Evolutionary conservation across 164 flowering plant genomes (phyloP).

Genomic region (Piper betle): DNA sequence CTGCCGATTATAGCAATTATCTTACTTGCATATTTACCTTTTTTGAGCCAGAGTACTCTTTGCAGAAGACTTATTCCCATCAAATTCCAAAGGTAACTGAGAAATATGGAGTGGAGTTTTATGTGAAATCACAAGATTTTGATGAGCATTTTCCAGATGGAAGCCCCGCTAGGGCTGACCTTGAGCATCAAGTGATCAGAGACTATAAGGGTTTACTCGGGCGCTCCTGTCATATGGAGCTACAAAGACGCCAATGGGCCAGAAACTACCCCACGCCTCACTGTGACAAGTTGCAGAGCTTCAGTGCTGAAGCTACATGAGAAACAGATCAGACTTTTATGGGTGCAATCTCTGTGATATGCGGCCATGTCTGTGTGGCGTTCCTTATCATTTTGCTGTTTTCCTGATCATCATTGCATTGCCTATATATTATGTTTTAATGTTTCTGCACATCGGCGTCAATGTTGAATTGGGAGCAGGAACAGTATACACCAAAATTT

Average conservation of each 20-base stretch:
- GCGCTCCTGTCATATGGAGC: constrained; percentile 74
- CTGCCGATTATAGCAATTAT: constrained; percentile 59
- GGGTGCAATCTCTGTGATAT: neutral
- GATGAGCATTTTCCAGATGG: constrained; percentile 59
- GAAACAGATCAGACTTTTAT: constrained; percentile 14
- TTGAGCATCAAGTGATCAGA: constrained; percentile 56
- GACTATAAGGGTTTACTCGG: constrained; percentile 63
- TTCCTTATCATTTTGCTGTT: neutral
- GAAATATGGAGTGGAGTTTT: constrained; percentile 58
- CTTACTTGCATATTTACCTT: constrained; percentile 69
- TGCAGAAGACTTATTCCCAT: constrained; percentile 52
- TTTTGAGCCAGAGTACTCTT: constrained; percentile 75
- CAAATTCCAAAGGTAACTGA: constrained; percentile 50
- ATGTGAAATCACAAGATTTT: constrained; percentile 66
- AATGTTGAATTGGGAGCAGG: neutral
- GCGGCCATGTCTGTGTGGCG: no score
- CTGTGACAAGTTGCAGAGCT: constrained; percentile 57
- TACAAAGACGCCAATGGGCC: constrained; percentile 78
- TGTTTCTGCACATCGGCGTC: neutral
- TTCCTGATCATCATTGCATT: neutral
- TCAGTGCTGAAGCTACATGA: constrained; percentile 30
- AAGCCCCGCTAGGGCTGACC: constrained; percentile 35
- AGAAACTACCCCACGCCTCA: constrained; percentile 73
- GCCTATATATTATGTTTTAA: no score
- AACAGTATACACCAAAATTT: neutral